Percentiles rank a stretch among this genome's conserved stretches.
These are phyloP conservation scores for Viridothelium virens DNA, from an alignment of 495 filamentous ascomycete species.

Conservation along the genomic window DNA sequence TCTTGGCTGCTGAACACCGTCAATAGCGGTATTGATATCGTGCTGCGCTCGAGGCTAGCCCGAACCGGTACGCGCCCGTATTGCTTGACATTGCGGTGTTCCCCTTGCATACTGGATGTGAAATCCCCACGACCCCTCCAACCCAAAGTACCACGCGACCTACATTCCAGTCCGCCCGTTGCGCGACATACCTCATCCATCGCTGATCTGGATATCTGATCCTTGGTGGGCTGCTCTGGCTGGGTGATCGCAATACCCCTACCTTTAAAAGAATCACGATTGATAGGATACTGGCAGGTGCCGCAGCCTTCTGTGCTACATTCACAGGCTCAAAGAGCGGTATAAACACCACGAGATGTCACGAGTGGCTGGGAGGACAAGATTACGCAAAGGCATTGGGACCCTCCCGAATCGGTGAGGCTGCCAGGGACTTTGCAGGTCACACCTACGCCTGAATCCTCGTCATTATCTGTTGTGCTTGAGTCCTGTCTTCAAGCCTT, in stretches of 20 bases:
- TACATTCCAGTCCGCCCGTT: neutral
- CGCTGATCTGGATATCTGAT: neutral
- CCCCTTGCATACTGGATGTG: conserved; percentile 1
- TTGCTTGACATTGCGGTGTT: conserved; percentile 6
- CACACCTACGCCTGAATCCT: conserved; percentile 14
- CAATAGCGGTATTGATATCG: conserved; percentile 1
- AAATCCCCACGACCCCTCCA: neutral
- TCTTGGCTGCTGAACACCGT: neutral
- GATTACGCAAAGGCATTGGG: conserved; percentile 35
- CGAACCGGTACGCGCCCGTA: neutral
- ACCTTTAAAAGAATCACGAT: neutral
- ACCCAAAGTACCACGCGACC: neutral
- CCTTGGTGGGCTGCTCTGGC: neutral
- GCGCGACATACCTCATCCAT: neutral
- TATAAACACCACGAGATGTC: conserved; percentile 21
- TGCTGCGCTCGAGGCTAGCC: conserved; percentile 4
- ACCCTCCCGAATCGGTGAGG: conserved; percentile 25
- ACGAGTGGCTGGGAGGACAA: conserved; percentile 24
- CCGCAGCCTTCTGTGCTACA: neutral
- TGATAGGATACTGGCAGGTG: neutral
- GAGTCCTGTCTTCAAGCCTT: conserved; percentile 13
- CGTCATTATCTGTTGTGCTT: conserved; percentile 18
- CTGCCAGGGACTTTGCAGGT: conserved; percentile 15
- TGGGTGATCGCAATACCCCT: neutral
- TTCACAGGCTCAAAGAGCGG: neutral